These are phyloP conservation scores for Tuber microsphaerosporum DNA, from an alignment of 495 filamentous ascomycete genomes.

Conservation along the genomic window DNA sequence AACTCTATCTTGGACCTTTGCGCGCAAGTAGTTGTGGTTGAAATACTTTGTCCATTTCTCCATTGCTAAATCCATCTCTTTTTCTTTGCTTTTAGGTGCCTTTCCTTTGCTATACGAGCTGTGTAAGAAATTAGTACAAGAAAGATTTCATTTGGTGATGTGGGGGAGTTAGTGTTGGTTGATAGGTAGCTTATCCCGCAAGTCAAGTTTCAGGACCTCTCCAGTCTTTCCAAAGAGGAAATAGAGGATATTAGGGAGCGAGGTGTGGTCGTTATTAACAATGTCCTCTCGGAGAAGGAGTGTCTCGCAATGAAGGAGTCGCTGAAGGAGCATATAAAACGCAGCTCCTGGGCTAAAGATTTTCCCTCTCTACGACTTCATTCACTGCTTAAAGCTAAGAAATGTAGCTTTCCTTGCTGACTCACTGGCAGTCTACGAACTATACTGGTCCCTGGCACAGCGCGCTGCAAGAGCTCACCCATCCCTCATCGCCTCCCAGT, in stretches of 20 bases:
- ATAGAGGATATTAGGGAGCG: slow-evolving; percentile 19
- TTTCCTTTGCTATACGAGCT: too few species aligned
- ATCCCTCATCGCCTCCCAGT: slow-evolving; percentile 49
- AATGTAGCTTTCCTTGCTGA: slow-evolving; percentile 48
- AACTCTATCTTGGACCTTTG: too few species aligned
- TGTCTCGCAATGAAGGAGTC: slow-evolving; percentile 49
- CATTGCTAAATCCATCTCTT: too few species aligned
- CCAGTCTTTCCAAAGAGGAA: slow-evolving; percentile 34
- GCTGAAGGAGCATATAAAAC: too few species aligned
- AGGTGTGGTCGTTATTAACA: slow-evolving; percentile 57
- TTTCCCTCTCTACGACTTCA: not conserved
- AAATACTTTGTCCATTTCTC: too few species aligned
- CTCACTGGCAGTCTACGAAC: slow-evolving; percentile 70
- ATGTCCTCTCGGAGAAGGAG: slow-evolving; percentile 55
- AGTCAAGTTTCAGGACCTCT: too few species aligned
- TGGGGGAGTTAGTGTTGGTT: slow-evolving; percentile 33
- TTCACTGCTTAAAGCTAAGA: slow-evolving; percentile 39
- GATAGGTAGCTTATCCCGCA: slow-evolving; percentile 51
- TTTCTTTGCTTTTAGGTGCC: too few species aligned
- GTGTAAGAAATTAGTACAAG: too few species aligned
- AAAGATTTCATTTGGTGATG: slow-evolving; percentile 17
- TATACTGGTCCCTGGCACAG: slow-evolving; percentile 81
- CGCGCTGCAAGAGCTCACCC: slow-evolving; percentile 65
- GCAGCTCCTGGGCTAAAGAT: too few species aligned
- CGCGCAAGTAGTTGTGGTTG: too few species aligned